Conservation (phyloP, 331 rosid genomes). For the Malus hybrid region DNA sequence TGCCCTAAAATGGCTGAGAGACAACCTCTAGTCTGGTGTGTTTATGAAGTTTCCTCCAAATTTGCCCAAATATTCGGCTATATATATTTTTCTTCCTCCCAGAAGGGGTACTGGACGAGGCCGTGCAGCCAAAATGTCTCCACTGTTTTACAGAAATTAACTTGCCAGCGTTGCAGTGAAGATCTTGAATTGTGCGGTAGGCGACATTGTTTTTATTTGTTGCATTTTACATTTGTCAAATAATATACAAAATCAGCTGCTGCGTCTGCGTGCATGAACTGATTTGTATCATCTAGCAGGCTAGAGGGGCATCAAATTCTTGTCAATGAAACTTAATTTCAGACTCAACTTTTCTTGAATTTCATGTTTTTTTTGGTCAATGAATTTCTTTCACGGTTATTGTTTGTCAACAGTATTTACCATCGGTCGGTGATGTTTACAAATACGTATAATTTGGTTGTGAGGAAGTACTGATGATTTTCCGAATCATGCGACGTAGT, state of each 20-base stretch:
- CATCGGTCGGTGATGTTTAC: no score
- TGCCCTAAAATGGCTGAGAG: conserved; percentile 88
- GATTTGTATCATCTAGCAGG: neutral
- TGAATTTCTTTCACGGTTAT: neutral
- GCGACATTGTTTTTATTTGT: neutral
- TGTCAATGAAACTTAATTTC: neutral
- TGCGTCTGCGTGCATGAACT: neutral
- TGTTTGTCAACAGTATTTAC: no score
- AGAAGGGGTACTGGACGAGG: conserved; percentile 2
- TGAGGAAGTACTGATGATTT: no score
- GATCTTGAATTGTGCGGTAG: neutral
- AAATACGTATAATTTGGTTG: no score
- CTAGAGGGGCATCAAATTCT: neutral
- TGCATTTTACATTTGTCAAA: neutral
- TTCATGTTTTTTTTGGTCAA: neutral
- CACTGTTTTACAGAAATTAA: neutral
- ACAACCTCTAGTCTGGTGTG: conserved; percentile 50
- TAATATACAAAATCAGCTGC: neutral
- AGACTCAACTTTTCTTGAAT: neutral
- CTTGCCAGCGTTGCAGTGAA: neutral
- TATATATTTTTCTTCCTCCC: conserved; percentile 1
- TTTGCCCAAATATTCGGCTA: neutral
- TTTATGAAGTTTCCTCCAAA: neutral
- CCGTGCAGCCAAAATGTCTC: conserved; percentile 11
- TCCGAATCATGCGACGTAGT: no score